Base-by-base conservation (phyloP, 495 filamentous ascomycete species). In the Bombardia bombarda region DNA sequence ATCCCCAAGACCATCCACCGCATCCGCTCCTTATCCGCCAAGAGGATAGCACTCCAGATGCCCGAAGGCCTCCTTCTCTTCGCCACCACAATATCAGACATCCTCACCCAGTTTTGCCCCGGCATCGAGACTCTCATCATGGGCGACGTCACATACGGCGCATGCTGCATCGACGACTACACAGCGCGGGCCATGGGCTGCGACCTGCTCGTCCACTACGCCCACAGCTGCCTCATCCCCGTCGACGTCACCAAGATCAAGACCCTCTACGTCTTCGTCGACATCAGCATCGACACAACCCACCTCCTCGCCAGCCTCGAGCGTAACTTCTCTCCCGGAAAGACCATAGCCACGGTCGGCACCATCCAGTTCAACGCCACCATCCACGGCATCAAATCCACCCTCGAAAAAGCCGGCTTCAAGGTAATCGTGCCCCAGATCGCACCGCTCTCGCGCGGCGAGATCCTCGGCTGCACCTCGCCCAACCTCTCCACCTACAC, bases 321-420 rank as follows among this genome's bases (percentile, higher is more conserved):
- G 55, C 79, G 86, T 20, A 97, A 96, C 59, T 95, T 97, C 57
- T 66, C 78, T 7, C 55, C 84, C 0, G 86, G 85, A 3, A 92
- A 92, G 59, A 87, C 82, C 1, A 78, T 99, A 34, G 92, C 93
- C 4, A 75, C 95, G 45, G 89, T 99, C 0, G 92, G 90, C 13
- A 99, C 92, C 4, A 99, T 99, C 46, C 92, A 99, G 55, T 99
- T 99, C 72, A 99, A 99, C 63, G 84, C 87, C 6, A 94, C 92
- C 0, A 79, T 99, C 21, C 92, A 99, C 62, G 83, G 80, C 13
- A 74, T 90, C 8, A 79, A 79, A 42, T 70, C 82, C 7, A 70
- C 77, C 0, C 74, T 99, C 5, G 86, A 95, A 44, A 76, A 75
- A 25, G 81, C 82, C 4, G 93, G 93, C 19, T 96, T 84, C 72